These are phyloP conservation scores for Pseudoperonospora humuli DNA, from an alignment of 352 stramenopile genomes.

Conservation along the genomic window DNA sequence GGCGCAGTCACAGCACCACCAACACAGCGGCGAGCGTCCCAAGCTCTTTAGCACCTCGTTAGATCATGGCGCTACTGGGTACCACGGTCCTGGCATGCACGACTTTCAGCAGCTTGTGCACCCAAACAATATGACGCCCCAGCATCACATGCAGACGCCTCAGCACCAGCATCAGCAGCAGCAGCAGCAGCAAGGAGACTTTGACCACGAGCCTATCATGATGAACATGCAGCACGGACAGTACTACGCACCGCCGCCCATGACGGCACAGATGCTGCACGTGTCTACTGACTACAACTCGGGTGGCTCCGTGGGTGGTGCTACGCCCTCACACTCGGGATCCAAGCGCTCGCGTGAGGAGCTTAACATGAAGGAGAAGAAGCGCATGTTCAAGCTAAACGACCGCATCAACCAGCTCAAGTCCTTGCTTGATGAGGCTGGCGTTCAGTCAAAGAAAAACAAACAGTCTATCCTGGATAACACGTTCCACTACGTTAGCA, in stretches of 20 bases:
- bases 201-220: conserved; percentile 67
- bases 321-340: conserved; percentile 26
- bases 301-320: conserved; percentile 19
- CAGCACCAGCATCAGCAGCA: conserved; percentile 29
- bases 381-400: conserved; percentile 85
- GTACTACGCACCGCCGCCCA: conserved; percentile 48
- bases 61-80: conserved; percentile 20
- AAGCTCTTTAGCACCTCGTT: conserved; percentile 41
- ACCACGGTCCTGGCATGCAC: conserved; percentile 30
- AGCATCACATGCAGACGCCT: conserved; percentile 38
- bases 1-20: conserved; percentile 27
- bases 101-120: conserved; percentile 36
- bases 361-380: conserved; percentile 82
- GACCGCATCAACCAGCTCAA: conserved; percentile 76
- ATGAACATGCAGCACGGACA: conserved; percentile 57
- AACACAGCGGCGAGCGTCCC: conserved; percentile 48
- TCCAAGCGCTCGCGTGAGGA: conserved; percentile 68
- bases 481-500: conserved; percentile 51
- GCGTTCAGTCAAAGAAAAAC: conserved; percentile 64
- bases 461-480: conserved; percentile 72
- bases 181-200: conserved; percentile 43
- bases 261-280: conserved; percentile 55
- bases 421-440: conserved; percentile 42
- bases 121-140: conserved; percentile 28
- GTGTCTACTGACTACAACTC: conserved; percentile 60